These are phyloP conservation scores for Haberlea rhodopensis DNA, from an alignment of 257 asterid species.

Conservation along the genomic window DNA sequence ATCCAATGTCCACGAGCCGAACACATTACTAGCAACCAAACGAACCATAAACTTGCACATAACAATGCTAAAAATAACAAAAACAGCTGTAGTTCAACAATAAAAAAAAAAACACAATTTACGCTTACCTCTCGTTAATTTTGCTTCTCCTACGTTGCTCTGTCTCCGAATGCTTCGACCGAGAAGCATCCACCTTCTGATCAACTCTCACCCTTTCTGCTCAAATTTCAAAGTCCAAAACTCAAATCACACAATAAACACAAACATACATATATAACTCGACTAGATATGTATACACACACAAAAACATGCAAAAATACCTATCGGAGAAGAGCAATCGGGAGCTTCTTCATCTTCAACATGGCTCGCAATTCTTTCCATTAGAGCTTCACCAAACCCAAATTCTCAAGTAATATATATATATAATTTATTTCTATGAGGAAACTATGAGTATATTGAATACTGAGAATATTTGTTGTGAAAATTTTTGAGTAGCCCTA, in stretches of 20 bases:
- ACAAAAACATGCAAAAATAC: conserved; percentile 22
- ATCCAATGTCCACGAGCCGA: not conserved
- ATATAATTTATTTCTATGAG: not conserved
- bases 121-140: conserved; percentile 72
- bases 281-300: not conserved
- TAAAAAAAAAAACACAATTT: not conserved
- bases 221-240: conserved; percentile 19
- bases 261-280: not conserved
- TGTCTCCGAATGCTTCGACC: conserved; percentile 87
- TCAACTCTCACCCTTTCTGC: conserved; percentile 51
- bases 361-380: conserved; percentile 45
- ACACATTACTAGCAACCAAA: not conserved
- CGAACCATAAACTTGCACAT: not conserved
- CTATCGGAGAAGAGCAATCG: conserved; percentile 49
- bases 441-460: not conserved
- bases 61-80: too few species aligned
- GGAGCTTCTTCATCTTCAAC: conserved; percentile 49
- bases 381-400: conserved; percentile 23
- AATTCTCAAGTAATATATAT: not conserved
- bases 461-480: not conserved
- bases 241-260: not conserved
- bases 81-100: not conserved
- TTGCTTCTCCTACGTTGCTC: conserved; percentile 85
- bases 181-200: conserved; percentile 46
- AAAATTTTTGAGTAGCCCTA: not conserved